These are phyloP conservation scores for Saccharum spontaneum DNA, from an alignment of 176 grass and related monocot species.

Conservation along the genomic window DNA sequence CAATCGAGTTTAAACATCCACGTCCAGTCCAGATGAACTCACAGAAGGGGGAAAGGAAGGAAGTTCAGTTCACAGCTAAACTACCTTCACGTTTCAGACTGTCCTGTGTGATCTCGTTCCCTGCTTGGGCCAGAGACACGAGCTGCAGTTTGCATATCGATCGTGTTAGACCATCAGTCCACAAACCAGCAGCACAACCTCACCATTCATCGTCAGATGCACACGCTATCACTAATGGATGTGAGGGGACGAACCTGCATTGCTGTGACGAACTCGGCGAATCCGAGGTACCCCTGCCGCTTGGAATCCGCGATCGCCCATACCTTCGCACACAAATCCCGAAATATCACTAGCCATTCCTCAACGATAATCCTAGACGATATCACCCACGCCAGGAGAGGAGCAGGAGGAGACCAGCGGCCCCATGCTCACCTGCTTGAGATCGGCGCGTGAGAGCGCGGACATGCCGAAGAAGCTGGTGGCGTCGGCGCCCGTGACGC, in stretches of 20 bases:
- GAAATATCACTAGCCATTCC: not conserved
- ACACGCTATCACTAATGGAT: not conserved
- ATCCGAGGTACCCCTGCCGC: conserved; percentile 85
- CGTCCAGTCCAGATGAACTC: not conserved
- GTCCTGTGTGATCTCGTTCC: conserved; percentile 70
- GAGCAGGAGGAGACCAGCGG: not conserved
- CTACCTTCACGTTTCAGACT: conserved; percentile 67
- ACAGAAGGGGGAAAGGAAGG: not conserved
- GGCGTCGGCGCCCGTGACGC: conserved; percentile 70
- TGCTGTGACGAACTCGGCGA: conserved; percentile 75
- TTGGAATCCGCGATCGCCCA: conserved; percentile 88
- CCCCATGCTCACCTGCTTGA: conserved; percentile 66
- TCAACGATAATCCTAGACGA: conserved; percentile 3
- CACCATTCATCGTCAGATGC: not conserved
- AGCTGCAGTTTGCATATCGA: conserved; percentile 49
- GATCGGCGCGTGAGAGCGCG: conserved; percentile 68
- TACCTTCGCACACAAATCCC: conserved; percentile 47
- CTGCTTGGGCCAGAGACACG: conserved; percentile 78
- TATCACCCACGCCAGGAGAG: not conserved
- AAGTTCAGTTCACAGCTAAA: not conserved
- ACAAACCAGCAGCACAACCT: not conserved
- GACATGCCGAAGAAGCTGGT: conserved; percentile 88
- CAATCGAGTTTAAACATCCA: not conserved
- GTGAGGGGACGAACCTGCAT: conserved; percentile 57
- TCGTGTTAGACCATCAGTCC: not conserved